Evolutionary conservation across 169 alveolate genomes (phyloP).

Genomic region (Cryptosporidium viatorum): DNA sequence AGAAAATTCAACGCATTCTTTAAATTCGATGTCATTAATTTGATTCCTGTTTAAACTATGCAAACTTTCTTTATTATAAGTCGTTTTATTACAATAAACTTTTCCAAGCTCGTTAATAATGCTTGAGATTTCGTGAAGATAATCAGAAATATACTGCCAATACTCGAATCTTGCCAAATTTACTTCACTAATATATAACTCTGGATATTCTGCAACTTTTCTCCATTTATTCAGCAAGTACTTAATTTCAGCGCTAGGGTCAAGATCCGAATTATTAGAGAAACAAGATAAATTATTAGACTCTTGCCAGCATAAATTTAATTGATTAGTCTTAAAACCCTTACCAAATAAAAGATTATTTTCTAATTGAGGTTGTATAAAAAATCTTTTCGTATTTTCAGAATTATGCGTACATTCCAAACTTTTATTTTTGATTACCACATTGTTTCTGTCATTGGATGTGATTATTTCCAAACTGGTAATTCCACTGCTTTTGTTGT

Average conservation of each 20-base stretch:
- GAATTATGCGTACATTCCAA: neutral
- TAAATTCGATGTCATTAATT: neutral
- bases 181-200: conserved; percentile 25
- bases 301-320: conserved; percentile 1
- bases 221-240: conserved; percentile 39
- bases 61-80: neutral
- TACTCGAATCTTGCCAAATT: conserved; percentile 26
- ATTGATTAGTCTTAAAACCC: neutral
- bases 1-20: neutral
- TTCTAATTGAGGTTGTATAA: conserved; percentile 16
- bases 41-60: neutral
- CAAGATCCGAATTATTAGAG: neutral
- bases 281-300: neutral
- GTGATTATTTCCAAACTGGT: neutral
- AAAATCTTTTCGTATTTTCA: neutral
- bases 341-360: neutral
- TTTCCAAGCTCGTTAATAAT: conserved; percentile 9
- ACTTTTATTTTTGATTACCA: neutral
- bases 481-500: neutral
- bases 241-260: conserved; percentile 35
- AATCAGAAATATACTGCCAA: conserved; percentile 17
- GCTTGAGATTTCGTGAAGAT: neutral
- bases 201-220: conserved; percentile 41
- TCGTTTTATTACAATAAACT: conserved; percentile 16
- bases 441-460: neutral